phyloP scores from a whole-genome alignment of 2,329 filamentous ascomycete genomes.

The Alternaria sp. region DNA sequence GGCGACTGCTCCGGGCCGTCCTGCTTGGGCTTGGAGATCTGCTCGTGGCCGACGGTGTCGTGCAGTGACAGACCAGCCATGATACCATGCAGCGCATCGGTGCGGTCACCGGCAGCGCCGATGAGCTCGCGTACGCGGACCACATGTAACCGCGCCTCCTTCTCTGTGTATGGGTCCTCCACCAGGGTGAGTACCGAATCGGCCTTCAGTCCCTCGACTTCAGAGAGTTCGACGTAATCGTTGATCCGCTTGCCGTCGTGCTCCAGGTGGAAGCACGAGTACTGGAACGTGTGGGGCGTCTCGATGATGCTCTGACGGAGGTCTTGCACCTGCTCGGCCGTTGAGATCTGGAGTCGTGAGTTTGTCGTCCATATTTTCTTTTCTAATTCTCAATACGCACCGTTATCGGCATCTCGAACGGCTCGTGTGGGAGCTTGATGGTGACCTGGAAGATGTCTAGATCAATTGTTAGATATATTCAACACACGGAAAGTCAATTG shows the following conservation, averaged over 20 bases:
- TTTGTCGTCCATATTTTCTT: not conserved
- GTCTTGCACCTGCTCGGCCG: slow-evolving; percentile 96
- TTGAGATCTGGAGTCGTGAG: slow-evolving; percentile 70
- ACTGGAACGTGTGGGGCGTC: slow-evolving; percentile 89
- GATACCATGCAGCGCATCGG: slow-evolving; percentile 85
- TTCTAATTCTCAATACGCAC: slow-evolving; percentile 54
- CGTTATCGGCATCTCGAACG: slow-evolving; percentile 82
- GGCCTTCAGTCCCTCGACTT: slow-evolving; percentile 78
- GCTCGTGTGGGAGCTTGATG: slow-evolving; percentile 80
- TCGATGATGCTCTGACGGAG: slow-evolving; percentile 96
- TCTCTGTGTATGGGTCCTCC: slow-evolving; percentile 97
- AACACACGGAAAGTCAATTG: too few species aligned
- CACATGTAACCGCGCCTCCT: slow-evolving; percentile 94
- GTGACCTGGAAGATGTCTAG: slow-evolving; percentile 72
- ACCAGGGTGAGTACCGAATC: slow-evolving; percentile 82
- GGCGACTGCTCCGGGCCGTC: slow-evolving; percentile 44
- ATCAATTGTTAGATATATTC: too few species aligned
- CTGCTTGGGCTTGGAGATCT: slow-evolving; percentile 32
- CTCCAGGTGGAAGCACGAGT: slow-evolving; percentile 98
- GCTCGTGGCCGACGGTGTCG: slow-evolving; percentile 69
- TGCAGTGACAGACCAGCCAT: slow-evolving; percentile 85
- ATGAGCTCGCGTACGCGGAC: slow-evolving; percentile 91
- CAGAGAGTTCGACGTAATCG: slow-evolving; percentile 90
- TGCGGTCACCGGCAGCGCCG: slow-evolving; percentile 86
- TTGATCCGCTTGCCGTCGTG: slow-evolving; percentile 88